phyloP scores from a whole-genome alignment of 441 rosid species.

The Macaranga tanarius region DNA sequence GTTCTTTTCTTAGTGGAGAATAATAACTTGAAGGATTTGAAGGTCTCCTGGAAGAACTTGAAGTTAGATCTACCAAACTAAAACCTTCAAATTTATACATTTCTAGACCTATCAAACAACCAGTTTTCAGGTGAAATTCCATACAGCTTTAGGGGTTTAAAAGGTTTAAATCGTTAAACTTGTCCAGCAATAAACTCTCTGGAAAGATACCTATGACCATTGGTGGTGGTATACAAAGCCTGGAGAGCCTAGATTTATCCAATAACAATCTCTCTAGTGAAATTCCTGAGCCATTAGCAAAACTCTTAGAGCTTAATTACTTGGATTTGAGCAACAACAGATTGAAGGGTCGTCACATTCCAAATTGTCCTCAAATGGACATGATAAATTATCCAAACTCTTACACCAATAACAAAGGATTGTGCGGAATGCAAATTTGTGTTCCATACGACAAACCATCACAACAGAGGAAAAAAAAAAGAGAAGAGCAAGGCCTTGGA shows the following conservation, averaged over 20 bases:
- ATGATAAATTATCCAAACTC: constrained; percentile 31
- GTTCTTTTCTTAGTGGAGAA: not conserved
- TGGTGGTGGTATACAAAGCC: constrained; percentile 24
- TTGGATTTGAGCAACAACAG: constrained; percentile 41
- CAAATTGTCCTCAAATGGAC: constrained; percentile 38
- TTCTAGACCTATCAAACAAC: constrained; percentile 40
- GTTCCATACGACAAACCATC: constrained; percentile 22
- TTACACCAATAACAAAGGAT: constrained; percentile 33
- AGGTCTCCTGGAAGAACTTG: constrained; percentile 39
- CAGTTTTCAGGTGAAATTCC: constrained; percentile 37
- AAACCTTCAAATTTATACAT: constrained; percentile 21
- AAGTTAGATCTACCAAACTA: constrained; percentile 24
- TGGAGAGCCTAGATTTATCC: constrained; percentile 42
- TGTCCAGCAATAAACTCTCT: constrained; percentile 32
- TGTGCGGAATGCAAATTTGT: constrained; percentile 43
- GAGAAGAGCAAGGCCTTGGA: constrained; percentile 12
- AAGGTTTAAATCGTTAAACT: constrained; percentile 31
- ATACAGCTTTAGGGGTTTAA: constrained; percentile 28
- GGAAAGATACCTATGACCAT: constrained; percentile 36
- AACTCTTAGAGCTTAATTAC: constrained; percentile 15
- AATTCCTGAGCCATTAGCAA: constrained; percentile 29
- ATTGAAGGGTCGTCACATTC: constrained; percentile 37
- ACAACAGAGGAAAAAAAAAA: not conserved
- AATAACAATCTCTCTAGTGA: constrained; percentile 32
- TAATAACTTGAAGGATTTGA: constrained; percentile 22